These are phyloP conservation scores for Cymbopogon flexuosus DNA, from an alignment of 202 grass and related monocot genomes.

Conservation along the genomic window DNA sequence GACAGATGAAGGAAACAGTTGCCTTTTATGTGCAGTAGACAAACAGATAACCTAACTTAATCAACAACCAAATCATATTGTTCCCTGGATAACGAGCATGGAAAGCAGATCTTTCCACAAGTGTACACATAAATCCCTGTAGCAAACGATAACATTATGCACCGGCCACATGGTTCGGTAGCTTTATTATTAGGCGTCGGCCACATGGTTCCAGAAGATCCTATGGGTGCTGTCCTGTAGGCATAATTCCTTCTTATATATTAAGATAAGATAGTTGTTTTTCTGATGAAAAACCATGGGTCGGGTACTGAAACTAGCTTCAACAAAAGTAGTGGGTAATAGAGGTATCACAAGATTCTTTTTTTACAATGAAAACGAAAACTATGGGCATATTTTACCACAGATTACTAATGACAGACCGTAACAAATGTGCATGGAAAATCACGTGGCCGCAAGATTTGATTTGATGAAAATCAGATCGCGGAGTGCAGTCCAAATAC, in stretches of 20 bases:
- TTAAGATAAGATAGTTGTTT: neutral
- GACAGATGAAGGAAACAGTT: neutral
- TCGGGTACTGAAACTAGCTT: neutral
- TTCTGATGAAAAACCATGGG: neutral
- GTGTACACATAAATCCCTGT: neutral
- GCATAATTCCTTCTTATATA: neutral
- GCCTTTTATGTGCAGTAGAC: neutral
- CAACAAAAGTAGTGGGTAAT: neutral
- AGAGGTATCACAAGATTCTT: neutral
- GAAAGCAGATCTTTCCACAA: neutral
- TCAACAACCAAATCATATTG: neutral
- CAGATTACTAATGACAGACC: neutral
- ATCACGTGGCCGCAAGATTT: neutral
- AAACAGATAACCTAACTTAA: constrained; percentile 11
- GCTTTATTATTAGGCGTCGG: neutral
- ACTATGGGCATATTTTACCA: neutral
- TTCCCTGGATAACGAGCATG: neutral
- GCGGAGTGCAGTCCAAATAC: neutral
- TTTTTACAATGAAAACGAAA: neutral
- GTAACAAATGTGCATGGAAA: neutral
- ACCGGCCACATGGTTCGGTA: neutral
- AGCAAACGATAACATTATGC: neutral
- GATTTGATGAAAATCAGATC: neutral
- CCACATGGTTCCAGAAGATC: constrained; percentile 14
- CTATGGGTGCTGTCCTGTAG: neutral